A percentile compares a stretch with the other conserved stretches of the same genome.
Evolutionary conservation across 768 basidiomycete genomes (phyloP).

Genomic region (Russula vinacea): DNA sequence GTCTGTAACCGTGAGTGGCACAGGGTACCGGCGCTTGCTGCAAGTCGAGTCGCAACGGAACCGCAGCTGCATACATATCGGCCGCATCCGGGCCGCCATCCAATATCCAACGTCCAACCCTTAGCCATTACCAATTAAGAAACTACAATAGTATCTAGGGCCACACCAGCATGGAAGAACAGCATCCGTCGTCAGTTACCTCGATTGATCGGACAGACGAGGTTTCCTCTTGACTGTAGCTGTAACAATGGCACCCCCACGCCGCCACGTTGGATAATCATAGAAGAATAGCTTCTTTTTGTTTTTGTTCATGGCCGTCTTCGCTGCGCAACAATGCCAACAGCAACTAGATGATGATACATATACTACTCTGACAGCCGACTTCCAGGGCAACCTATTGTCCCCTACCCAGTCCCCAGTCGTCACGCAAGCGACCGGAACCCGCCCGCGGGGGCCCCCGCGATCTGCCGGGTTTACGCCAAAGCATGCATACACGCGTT

Average conservation of each 20-base stretch:
- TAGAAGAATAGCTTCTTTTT: background rate
- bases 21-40: background rate
- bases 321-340: background rate
- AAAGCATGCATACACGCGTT: background rate
- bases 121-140: background rate
- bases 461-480: background rate
- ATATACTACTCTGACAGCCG: background rate
- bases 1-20: too few species aligned
- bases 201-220: background rate
- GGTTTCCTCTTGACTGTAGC: background rate
- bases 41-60: background rate
- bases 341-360: too few species aligned
- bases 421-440: background rate
- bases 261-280: too few species aligned
- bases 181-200: background rate
- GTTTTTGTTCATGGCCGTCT: conserved; percentile 1
- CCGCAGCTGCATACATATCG: conserved; percentile 2
- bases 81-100: background rate
- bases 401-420: too few species aligned
- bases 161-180: background rate
- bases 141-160: background rate
- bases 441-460: background rate
- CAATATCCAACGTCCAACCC: too few species aligned
- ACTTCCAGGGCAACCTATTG: background rate
- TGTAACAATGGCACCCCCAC: background rate